These are phyloP conservation scores for Termitomyces sp. DNA, from an alignment of 768 basidiomycete genomes.

Conservation along the genomic window DNA sequence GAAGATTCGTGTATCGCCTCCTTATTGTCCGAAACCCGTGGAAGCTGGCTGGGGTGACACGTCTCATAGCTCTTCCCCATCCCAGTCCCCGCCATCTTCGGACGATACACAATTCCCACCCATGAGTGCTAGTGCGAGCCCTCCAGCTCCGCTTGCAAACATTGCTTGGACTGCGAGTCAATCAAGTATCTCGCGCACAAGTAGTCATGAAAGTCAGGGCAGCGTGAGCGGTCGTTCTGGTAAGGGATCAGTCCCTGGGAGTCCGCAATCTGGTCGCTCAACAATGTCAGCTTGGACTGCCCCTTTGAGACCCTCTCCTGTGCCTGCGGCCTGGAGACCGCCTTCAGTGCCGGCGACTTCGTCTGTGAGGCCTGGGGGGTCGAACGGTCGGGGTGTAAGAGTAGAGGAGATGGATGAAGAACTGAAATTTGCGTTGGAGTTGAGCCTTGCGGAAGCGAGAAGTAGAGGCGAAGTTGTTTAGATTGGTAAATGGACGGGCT, in stretches of 20 bases:
- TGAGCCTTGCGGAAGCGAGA: constrained; percentile 67
- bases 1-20: constrained; percentile 55
- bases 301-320: constrained; percentile 21
- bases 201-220: constrained; percentile 3
- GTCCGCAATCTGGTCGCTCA: constrained; percentile 11
- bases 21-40: constrained; percentile 44
- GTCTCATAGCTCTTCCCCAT: constrained; percentile 17
- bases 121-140: constrained; percentile 26
- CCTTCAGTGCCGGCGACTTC: background rate
- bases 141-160: constrained; percentile 1
- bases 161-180: constrained; percentile 10
- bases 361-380: constrained; percentile 11
- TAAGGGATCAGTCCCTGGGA: constrained; percentile 2
- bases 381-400: constrained; percentile 2
- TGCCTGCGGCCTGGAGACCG: constrained; percentile 4
- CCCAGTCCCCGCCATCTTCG: constrained; percentile 27
- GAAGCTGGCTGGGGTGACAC: constrained; percentile 37
- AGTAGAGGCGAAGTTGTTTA: constrained; percentile 27
- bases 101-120: constrained; percentile 11
- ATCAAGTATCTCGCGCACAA: constrained; percentile 13
- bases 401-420: constrained; percentile 56
- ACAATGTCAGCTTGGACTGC: constrained; percentile 25
- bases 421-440: constrained; percentile 56
- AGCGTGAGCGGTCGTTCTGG: background rate
- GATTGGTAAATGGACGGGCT: background rate